Conservation (phyloP, 2,329 filamentous ascomycete species). For the Exophiala spinifera region DNA sequence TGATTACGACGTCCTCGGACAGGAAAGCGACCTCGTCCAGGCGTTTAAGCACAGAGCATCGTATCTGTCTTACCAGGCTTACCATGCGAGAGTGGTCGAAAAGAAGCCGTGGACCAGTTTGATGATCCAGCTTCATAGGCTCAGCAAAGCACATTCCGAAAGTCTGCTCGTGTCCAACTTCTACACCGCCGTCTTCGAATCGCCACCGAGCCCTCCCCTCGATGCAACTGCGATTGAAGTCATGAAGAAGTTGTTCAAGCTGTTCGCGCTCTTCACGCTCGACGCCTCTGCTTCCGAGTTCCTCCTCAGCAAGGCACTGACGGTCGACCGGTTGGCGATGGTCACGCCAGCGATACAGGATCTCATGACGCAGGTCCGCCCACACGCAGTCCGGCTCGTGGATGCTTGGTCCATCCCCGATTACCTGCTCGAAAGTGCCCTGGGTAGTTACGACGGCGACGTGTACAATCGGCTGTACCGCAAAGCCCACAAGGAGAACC, state of each 20-base stretch:
- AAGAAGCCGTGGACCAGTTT: constrained; percentile 50
- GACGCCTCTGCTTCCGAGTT: constrained; percentile 47
- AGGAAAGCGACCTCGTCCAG: constrained; percentile 42
- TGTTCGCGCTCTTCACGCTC: constrained; percentile 50
- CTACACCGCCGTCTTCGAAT: constrained; percentile 38
- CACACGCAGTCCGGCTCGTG: constrained; percentile 52
- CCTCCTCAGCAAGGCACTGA: constrained; percentile 42
- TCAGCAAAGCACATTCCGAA: constrained; percentile 47
- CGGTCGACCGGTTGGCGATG: constrained; percentile 40
- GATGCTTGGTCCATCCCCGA: constrained; percentile 54
- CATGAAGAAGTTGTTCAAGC: constrained; percentile 45
- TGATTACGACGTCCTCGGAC: constrained; percentile 31
- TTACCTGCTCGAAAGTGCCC: constrained; percentile 51
- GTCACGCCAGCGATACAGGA: constrained; percentile 44
- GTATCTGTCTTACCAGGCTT: constrained; percentile 40
- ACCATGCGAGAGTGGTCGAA: constrained; percentile 44
- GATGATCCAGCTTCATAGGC: constrained; percentile 34
- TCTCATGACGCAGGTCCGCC: constrained; percentile 48
- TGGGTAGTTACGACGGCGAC: constrained; percentile 51
- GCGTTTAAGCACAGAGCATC: constrained; percentile 47
- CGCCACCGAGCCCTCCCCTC: constrained; percentile 30
- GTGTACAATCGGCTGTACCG: constrained; percentile 55
- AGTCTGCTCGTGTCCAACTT: constrained; percentile 49
- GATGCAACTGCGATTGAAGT: constrained; percentile 31
- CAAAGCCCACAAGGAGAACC: constrained; percentile 51